Percentiles rank a stretch among this genome's conserved stretches.
Evolutionary conservation across 2,329 filamentous ascomycete species (phyloP).

Genomic region (Xylariaceae sp.): DNA sequence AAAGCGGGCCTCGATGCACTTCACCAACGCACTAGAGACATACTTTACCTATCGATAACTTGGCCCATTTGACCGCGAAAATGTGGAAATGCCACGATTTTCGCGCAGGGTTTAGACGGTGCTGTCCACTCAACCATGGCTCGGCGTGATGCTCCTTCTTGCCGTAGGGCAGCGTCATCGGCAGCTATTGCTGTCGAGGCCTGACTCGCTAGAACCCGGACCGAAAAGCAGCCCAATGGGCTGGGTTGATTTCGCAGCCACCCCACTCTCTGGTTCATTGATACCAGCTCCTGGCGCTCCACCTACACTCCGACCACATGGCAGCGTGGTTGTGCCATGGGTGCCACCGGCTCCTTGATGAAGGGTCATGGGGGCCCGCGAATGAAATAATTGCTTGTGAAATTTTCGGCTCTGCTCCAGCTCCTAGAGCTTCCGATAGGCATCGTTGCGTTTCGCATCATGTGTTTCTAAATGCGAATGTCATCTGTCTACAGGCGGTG

Average conservation of each 20-base stretch:
- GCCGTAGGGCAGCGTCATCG: conserved; percentile 26
- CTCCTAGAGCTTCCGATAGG: conserved; percentile 18
- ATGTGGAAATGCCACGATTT: conserved; percentile 8
- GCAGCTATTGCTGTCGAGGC: conserved; percentile 40
- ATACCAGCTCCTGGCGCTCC: conserved; percentile 34
- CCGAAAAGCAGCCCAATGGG: conserved; percentile 40
- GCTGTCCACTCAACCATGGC: conserved; percentile 20
- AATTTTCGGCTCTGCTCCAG: conserved; percentile 35
- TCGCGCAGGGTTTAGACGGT: conserved; percentile 5
- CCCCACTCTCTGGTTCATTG: conserved; percentile 38
- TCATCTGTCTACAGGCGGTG: conserved; percentile 12
- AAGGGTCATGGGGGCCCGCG: conserved; percentile 30
- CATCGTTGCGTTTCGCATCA: conserved; percentile 15
- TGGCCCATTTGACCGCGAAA: conserved; percentile 13
- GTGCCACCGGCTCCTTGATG: conserved; percentile 30
- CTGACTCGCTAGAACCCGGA: conserved; percentile 40
- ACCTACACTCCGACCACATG: conserved; percentile 40
- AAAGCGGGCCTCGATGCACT: too few species aligned
- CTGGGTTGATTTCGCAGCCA: conserved; percentile 33
- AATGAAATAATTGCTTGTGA: conserved; percentile 33
- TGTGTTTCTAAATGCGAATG: conserved; percentile 12
- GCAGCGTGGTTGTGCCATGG: conserved; percentile 37
- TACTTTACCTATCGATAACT: too few species aligned
- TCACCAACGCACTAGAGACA: too few species aligned
- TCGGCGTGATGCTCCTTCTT: conserved; percentile 32